phyloP scores from a whole-genome alignment of 2,329 filamentous ascomycete genomes.

The Penicillium expansum region DNA sequence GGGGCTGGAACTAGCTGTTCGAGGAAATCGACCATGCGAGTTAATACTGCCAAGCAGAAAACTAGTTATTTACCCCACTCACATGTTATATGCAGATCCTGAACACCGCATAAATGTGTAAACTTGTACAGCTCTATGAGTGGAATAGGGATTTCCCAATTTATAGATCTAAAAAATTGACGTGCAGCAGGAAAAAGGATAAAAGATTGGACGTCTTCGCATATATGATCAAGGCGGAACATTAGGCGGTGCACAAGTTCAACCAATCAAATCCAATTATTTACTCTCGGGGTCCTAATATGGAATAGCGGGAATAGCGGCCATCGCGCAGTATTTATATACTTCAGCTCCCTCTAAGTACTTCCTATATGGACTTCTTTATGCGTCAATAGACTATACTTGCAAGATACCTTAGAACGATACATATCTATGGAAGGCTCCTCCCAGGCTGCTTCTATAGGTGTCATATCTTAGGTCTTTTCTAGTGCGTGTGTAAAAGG shows the following conservation, averaged over 20 bases:
- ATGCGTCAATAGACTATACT: neutral
- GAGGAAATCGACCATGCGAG: neutral
- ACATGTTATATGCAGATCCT: neutral
- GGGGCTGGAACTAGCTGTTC: slow-evolving; percentile 26
- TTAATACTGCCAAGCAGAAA: neutral
- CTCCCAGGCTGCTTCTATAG: neutral
- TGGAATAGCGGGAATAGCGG: slow-evolving; percentile 2
- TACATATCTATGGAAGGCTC: neutral
- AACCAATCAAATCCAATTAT: neutral
- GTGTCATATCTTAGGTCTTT: too few relatives aligned
- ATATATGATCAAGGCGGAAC: neutral
- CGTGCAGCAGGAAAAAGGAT: neutral
- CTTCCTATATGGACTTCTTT: neutral
- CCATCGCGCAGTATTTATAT: neutral
- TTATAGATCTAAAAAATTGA: neutral
- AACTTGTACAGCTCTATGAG: neutral
- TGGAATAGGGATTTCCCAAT: neutral
- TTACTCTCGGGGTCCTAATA: neutral
- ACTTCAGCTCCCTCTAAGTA: neutral
- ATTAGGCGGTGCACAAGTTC: rapidly evolving
- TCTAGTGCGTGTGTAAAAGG: too few relatives aligned
- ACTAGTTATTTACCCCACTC: neutral
- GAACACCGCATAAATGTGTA: neutral
- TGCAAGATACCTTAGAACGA: neutral
- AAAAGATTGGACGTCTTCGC: neutral